Evolutionary conservation across 176 grass and related monocot genomes (phyloP), one percentile per base, ranked within the genome.

Genomic region (Phyllostachys edulis): DNA sequence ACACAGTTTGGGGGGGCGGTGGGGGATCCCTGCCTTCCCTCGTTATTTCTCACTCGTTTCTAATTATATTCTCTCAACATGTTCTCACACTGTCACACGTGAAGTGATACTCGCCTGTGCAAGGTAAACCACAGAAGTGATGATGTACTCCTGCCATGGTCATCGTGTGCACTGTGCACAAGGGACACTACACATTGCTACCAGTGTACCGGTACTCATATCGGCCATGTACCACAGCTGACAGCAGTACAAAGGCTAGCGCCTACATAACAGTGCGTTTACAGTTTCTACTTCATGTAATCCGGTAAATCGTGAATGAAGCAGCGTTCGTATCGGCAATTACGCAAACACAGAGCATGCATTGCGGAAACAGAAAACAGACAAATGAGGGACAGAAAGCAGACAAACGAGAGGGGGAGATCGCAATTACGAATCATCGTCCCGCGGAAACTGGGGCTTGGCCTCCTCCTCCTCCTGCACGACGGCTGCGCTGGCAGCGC

Each of bases 401-500:
- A 47, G 6, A 73, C 20, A 49, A 23, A 64, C 66, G 17, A 63
- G 24, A 74, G 32, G 21, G 78, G 77, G 49, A 27, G 74, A 41
- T 47, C 47, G 78, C 18, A 81, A 87, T 87, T 87, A 87, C 85
- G 62, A 81, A 71, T 67, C 47, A 24, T 82, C 40, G 29, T 87
- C 50, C 63, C 12, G 78, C 62, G 27, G 39, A 5, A 87, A 69
- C 47, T 67, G 62, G 49, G 27, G 78, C 63, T 69, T 68, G 62
- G 71, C 50, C 85, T 74, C 85, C 69, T 29, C 29, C 63, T 61
- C 1, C 66, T 78, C 7, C 55, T 41, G 38, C 37, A 63, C 59
- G 61, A 59, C 78, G 56, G 62, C 60, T 36, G 70, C 70, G 12
- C 47, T 49, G 24, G 38, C 69, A 42, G 61, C 39, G 24, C 57